phyloP scores from a whole-genome alignment of 2,329 filamentous ascomycete species.

The Arthrinium phaeospermum region DNA sequence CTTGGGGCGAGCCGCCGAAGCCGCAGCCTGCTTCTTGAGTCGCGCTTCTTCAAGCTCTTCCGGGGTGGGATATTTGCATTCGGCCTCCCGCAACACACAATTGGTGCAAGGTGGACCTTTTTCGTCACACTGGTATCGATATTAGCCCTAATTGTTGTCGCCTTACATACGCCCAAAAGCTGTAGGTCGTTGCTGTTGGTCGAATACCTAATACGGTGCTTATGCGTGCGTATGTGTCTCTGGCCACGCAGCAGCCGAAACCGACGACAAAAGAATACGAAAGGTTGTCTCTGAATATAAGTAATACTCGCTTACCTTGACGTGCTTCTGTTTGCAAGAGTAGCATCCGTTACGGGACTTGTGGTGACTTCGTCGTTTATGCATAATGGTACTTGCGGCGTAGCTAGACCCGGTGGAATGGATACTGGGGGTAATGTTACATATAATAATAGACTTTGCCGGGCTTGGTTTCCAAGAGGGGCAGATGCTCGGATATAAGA shows the following conservation, averaged over 20 bases:
- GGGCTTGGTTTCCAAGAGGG: not conserved
- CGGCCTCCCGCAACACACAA: not conserved
- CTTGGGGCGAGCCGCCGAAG: not conserved
- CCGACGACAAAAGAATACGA: not conserved
- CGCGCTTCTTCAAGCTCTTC: slow-evolving; percentile 14
- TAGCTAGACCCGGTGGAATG: not conserved
- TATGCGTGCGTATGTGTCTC: not conserved
- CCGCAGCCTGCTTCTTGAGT: not conserved
- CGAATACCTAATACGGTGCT: not conserved
- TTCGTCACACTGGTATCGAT: not conserved
- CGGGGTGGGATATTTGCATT: slow-evolving; percentile 6
- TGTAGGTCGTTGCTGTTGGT: not conserved
- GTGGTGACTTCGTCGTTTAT: not conserved
- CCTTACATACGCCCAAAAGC: not conserved
- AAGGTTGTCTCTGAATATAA: not conserved
- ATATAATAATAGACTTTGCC: not conserved
- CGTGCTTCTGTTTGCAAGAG: slow-evolving; percentile 18
- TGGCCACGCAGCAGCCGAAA: too few relatives aligned
- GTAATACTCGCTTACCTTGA: not conserved
- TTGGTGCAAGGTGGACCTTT: slow-evolving; percentile 3
- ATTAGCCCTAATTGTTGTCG: not conserved
- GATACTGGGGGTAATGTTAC: not conserved
- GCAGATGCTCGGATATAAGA: not conserved
- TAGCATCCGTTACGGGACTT: slow-evolving; percentile 18
- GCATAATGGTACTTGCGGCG: not conserved